These are phyloP conservation scores for Cladosporium phlei DNA, from an alignment of 2,329 filamentous ascomycete species.

Conservation along the genomic window DNA sequence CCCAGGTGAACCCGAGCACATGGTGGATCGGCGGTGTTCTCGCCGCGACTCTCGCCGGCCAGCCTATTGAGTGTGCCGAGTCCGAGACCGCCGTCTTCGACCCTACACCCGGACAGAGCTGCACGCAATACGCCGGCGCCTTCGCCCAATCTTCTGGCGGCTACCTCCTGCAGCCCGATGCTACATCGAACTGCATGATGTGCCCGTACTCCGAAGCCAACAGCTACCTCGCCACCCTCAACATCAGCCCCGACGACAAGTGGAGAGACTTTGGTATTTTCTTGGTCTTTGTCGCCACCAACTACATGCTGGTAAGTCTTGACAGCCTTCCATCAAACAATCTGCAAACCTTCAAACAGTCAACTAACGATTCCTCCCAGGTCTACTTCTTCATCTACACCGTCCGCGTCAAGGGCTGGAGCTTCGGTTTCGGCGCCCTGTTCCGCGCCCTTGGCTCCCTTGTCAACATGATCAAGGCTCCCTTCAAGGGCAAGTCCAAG, in stretches of 20 bases:
- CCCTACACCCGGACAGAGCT: slow-evolving; percentile 60
- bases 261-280: slow-evolving; percentile 72
- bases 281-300: slow-evolving; percentile 63
- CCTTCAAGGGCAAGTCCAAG: slow-evolving; percentile 23
- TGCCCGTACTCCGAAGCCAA: slow-evolving; percentile 63
- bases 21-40: slow-evolving; percentile 70
- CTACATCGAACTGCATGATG: slow-evolving; percentile 60
- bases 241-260: slow-evolving; percentile 55
- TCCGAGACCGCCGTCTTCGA: slow-evolving; percentile 62
- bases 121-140: slow-evolving; percentile 56
- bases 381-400: slow-evolving; percentile 65
- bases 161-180: slow-evolving; percentile 59
- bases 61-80: slow-evolving; percentile 41
- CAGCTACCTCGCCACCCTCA: slow-evolving; percentile 60
- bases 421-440: slow-evolving; percentile 60
- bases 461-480: slow-evolving; percentile 34
- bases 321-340: slow-evolving; percentile 43
- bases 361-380: background rate
- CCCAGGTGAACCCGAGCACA: slow-evolving; percentile 63
- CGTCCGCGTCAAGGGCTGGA: slow-evolving; percentile 65
- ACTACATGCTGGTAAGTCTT: slow-evolving; percentile 53
- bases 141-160: slow-evolving; percentile 55
- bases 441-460: slow-evolving; percentile 47
- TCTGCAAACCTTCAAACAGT: background rate
- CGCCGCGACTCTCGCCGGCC: slow-evolving; percentile 54